Percentiles rank a stretch among this genome's conserved stretches.
Evolutionary conservation across 2,329 filamentous ascomycete species (phyloP).

Genomic region (Fusarium cicatricum): DNA sequence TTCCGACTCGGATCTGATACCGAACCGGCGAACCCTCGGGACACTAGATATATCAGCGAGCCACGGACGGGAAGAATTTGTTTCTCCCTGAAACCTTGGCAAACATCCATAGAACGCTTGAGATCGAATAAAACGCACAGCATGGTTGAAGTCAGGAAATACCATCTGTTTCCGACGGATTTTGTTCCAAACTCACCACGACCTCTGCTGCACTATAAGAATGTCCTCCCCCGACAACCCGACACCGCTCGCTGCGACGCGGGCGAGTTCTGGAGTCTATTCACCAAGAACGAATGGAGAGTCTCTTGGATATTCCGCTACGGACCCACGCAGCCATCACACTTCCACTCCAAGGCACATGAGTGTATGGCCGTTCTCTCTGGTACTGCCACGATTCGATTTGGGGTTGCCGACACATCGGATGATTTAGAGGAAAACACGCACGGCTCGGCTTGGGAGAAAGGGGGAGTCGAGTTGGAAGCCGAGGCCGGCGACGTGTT

Average conservation of each 20-base stretch:
- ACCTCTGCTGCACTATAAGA: slow-evolving; percentile 61
- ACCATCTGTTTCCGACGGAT: slow-evolving; percentile 53
- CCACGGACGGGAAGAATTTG: too few species aligned
- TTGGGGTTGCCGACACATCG: slow-evolving; percentile 60
- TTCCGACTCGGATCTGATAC: slow-evolving; percentile 22
- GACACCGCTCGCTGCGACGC: slow-evolving; percentile 42
- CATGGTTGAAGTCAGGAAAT: slow-evolving; percentile 44
- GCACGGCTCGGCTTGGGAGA: slow-evolving; percentile 51
- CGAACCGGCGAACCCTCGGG: too few species aligned
- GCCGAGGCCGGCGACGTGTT: slow-evolving; percentile 65
- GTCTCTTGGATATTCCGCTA: slow-evolving; percentile 67
- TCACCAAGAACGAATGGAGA: slow-evolving; percentile 59
- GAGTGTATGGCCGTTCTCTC: slow-evolving; percentile 66
- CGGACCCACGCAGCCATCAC: slow-evolving; percentile 60
- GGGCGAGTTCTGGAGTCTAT: slow-evolving; percentile 49
- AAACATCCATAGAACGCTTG: too few species aligned
- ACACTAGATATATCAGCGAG: too few species aligned
- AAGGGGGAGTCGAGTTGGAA: slow-evolving; percentile 57
- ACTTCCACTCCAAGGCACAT: slow-evolving; percentile 65
- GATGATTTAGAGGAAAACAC: slow-evolving; percentile 51
- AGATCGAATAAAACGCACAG: rapidly evolving
- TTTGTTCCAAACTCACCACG: slow-evolving; percentile 61
- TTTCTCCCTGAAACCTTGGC: too few species aligned
- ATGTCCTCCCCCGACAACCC: slow-evolving; percentile 5
- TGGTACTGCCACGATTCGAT: slow-evolving; percentile 61